phyloP scores from a whole-genome alignment of 176 grass and related monocot genomes.

The Alopecurus myosuroides region DNA sequence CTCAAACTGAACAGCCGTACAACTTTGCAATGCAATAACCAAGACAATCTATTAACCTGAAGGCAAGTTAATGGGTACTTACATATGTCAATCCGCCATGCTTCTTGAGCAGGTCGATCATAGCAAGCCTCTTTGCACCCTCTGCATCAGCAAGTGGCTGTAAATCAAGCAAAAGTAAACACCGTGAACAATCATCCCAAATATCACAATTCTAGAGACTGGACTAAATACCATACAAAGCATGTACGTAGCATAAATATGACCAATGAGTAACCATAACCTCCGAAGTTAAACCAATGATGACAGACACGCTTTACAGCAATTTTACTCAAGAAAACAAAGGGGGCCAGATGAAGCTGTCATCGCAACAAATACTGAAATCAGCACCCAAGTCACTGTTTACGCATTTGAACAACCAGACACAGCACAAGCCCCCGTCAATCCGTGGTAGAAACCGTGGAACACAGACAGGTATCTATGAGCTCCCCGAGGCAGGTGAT shows the following conservation, averaged over 20 bases:
- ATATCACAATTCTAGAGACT: not conserved
- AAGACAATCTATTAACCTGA: slow-evolving; percentile 3
- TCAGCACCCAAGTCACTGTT: not conserved
- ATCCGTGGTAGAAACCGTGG: not conserved
- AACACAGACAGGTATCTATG: too few relatives aligned
- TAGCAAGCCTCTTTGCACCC: slow-evolving; percentile 68
- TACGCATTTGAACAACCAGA: not conserved
- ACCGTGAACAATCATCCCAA: not conserved
- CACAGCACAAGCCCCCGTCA: not conserved
- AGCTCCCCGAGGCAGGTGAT: not conserved
- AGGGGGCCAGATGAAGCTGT: not conserved
- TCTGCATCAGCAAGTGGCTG: slow-evolving; percentile 96
- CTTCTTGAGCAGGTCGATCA: slow-evolving; percentile 79
- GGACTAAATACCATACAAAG: not conserved
- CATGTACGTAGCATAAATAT: not conserved
- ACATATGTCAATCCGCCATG: slow-evolving; percentile 87
- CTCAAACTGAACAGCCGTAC: slow-evolving; percentile 14
- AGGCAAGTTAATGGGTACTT: slow-evolving; percentile 22
- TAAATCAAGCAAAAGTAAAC: slow-evolving; percentile 18
- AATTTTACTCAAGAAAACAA: not conserved
- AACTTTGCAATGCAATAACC: slow-evolving; percentile 6
- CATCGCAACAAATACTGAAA: not conserved
- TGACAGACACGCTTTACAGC: not conserved
- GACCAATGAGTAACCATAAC: slow-evolving; percentile 7
- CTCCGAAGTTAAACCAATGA: not conserved